Conservation (phyloP, 139 green algal species). For the Nannochloris sp. region DNA sequence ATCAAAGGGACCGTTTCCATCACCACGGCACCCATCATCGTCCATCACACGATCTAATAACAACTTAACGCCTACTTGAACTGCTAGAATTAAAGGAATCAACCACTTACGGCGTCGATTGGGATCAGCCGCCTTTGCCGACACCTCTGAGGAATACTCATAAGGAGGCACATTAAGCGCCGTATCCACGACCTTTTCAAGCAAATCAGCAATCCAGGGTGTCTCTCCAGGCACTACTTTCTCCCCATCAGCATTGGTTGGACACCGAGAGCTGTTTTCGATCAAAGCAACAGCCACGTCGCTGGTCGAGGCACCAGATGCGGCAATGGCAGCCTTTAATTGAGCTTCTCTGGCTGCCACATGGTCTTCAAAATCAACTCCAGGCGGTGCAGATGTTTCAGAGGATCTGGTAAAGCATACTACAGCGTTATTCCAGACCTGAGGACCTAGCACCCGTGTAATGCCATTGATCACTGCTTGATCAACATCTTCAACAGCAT, state of each 20-base stretch:
- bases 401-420: conserved; percentile 50
- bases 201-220: conserved; percentile 42
- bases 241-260: conserved; percentile 52
- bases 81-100: conserved; percentile 40
- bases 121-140: conserved; percentile 24
- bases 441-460: conserved; percentile 30
- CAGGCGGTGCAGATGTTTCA: neutral
- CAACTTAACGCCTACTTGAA: conserved; percentile 38
- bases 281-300: conserved; percentile 42
- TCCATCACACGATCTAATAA: conserved; percentile 40
- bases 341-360: conserved; percentile 12
- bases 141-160: conserved; percentile 10
- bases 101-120: conserved; percentile 46
- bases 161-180: conserved; percentile 22
- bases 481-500: conserved; percentile 47
- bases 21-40: conserved; percentile 37
- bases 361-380: conserved; percentile 21
- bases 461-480: conserved; percentile 33
- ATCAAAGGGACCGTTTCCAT: conserved; percentile 44
- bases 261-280: conserved; percentile 58
- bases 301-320: neutral
- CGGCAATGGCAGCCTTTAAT: conserved; percentile 19
- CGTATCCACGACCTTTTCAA: conserved; percentile 33
- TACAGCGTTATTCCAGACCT: conserved; percentile 53
- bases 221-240: conserved; percentile 39